Evolutionary conservation across 1,139 yeast genomes (phyloP), one percentile per base, ranked within the genome.

Genomic region (Spathaspora jeffriesii): DNA sequence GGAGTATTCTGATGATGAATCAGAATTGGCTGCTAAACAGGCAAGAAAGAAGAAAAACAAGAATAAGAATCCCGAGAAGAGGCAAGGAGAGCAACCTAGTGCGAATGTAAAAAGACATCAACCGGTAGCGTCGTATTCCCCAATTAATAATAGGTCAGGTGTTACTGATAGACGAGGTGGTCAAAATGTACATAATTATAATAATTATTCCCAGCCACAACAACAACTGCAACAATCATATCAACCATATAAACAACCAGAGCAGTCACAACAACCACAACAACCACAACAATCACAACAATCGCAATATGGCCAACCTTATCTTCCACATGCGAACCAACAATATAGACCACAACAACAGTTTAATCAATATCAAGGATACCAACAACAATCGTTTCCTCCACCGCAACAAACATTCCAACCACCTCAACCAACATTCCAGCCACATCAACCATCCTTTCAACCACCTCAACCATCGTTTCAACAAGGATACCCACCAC

Each of bases 1-100:
- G 62, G 98, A 93, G 59, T 93, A 85, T 56, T 89, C 97, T 0
- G 98, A 93, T 61, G 98, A 93, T 65, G 97, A 92, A 62, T 78
- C 78, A 56, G 98, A 92, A 55, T 59, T 67, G 57, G 79, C 77
- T 11, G 78, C 79, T 4, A 82, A 81, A 58, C 88, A 83, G 58
- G 74, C 78, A 17, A 70, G 74, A 45, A 84, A 81, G 67, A 84
- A 81, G 61, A 79, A 73, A 56, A 76, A 73, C 54, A 73, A 71
- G 47, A 67, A 71, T 46, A 71, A 70, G 49, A 70, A 65, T 13
- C 15, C 39, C 11, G 44, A 45, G 17, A 48, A 51, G 49, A 44
- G 44, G 45, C 47, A 44, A 44, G 5, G 10, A 6, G 38, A 34
- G 23, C 25, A 6, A 9, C 38, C 38, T 11, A 11, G 14, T 4